These are phyloP conservation scores for Aurifilum marmelostoma DNA, from an alignment of 2,329 filamentous ascomycete genomes.

Conservation along the genomic window DNA sequence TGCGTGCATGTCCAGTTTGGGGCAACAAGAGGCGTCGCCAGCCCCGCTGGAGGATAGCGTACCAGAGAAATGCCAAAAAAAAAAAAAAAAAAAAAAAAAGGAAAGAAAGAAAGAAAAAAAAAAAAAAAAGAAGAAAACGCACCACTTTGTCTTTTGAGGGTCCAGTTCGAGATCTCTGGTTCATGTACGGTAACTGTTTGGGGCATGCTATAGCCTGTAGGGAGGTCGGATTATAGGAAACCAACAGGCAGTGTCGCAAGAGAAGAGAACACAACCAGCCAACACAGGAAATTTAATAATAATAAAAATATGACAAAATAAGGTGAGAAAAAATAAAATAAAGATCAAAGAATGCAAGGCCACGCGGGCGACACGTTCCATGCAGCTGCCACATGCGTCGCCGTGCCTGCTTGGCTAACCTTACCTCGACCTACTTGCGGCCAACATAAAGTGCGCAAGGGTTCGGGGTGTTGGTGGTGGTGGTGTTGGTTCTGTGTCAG, in stretches of 20 bases:
- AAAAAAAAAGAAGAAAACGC: too few relatives aligned
- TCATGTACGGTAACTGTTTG: too few relatives aligned
- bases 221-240: conserved; percentile 3
- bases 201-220: too few relatives aligned
- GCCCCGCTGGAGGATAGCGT: neutral
- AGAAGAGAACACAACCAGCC: neutral
- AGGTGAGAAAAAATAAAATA: neutral
- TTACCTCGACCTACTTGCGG: neutral
- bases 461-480: too few relatives aligned
- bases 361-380: neutral
- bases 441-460: too few relatives aligned
- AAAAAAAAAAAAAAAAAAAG: too few relatives aligned
- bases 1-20: neutral
- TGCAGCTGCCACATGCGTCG: neutral
- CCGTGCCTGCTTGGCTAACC: neutral
- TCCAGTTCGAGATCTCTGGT: too few relatives aligned
- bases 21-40: conserved; percentile 8
- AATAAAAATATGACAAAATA: neutral
- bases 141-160: too few relatives aligned
- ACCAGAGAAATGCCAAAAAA: neutral
- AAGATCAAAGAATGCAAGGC: neutral
- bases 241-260: neutral
- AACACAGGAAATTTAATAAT: too few relatives aligned
- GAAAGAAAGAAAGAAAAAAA: too few relatives aligned
- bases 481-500: neutral